Conservation (phyloP, 306 rosid species). For the Gastrolobium villosum region DNA sequence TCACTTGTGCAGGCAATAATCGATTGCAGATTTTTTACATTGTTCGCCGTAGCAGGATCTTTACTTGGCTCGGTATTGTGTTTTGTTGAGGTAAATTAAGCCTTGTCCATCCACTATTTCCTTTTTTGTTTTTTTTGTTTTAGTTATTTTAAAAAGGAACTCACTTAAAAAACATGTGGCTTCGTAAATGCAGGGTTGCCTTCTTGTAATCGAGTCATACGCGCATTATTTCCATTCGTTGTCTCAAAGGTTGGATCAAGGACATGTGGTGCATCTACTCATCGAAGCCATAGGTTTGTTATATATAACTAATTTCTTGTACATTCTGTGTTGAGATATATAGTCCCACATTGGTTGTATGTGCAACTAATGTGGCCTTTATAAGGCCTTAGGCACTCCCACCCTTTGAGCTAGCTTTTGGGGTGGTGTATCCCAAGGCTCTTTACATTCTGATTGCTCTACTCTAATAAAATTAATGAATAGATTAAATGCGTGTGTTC, state of each 20-base stretch:
- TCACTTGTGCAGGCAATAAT: constrained; percentile 52
- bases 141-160: not conserved
- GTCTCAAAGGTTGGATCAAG: constrained; percentile 48
- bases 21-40: constrained; percentile 60
- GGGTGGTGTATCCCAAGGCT: too few species aligned
- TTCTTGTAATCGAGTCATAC: constrained; percentile 52
- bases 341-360: too few species aligned
- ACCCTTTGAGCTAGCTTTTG: too few species aligned
- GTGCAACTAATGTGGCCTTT: too few species aligned
- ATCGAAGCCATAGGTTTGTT: constrained; percentile 58
- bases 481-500: not conserved
- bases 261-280: constrained; percentile 52
- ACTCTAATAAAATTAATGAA: not conserved
- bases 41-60: constrained; percentile 57
- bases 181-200: constrained; percentile 50
- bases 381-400: too few species aligned
- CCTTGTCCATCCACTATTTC: not conserved
- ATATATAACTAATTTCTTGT: not conserved
- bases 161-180: not conserved
- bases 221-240: constrained; percentile 44
- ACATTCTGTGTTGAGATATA: too few species aligned
- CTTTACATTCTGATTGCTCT: not conserved
- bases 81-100: constrained; percentile 52
- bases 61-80: constrained; percentile 59
- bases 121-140: not conserved